These are phyloP conservation scores for Canavalia ensiformis DNA, from an alignment of 306 rosid genomes.

Conservation along the genomic window DNA sequence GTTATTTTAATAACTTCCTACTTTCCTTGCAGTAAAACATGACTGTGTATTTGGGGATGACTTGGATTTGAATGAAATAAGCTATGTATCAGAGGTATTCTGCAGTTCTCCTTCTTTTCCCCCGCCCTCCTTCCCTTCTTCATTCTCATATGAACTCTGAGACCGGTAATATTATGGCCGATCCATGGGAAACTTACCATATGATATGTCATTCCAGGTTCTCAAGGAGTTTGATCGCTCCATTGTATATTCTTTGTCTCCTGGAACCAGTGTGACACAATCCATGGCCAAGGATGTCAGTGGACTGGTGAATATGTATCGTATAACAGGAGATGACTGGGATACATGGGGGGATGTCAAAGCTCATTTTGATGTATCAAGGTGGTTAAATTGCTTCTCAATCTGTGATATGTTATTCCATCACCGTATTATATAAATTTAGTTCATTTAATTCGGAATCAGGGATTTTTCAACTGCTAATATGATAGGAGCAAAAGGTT, in stretches of 20 bases:
- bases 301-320: constrained; percentile 86
- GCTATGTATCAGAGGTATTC: constrained; percentile 75
- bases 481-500: constrained; percentile 77
- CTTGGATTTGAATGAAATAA: constrained; percentile 86
- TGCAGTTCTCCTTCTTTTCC: constrained; percentile 22
- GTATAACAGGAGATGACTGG: constrained; percentile 98
- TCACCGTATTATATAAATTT: constrained; percentile 18
- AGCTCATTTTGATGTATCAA: constrained; percentile 77
- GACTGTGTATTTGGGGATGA: constrained; percentile 97
- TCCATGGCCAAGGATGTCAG: constrained; percentile 77
- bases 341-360: constrained; percentile 84
- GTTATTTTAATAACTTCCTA: constrained; percentile 49
- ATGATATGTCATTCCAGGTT: constrained; percentile 62
- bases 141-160: background rate
- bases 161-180: constrained; percentile 17
- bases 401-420: constrained; percentile 28
- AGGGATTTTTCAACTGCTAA: constrained; percentile 83
- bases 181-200: constrained; percentile 16
- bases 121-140: background rate
- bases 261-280: constrained; percentile 90
- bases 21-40: constrained; percentile 75
- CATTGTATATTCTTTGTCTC: constrained; percentile 88
- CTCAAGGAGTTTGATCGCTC: constrained; percentile 72
- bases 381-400: constrained; percentile 60
- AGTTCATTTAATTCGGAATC: constrained; percentile 47